Base-by-base conservation (phyloP, 352 stramenopile species). In the Sclerospora graminicola region DNA sequence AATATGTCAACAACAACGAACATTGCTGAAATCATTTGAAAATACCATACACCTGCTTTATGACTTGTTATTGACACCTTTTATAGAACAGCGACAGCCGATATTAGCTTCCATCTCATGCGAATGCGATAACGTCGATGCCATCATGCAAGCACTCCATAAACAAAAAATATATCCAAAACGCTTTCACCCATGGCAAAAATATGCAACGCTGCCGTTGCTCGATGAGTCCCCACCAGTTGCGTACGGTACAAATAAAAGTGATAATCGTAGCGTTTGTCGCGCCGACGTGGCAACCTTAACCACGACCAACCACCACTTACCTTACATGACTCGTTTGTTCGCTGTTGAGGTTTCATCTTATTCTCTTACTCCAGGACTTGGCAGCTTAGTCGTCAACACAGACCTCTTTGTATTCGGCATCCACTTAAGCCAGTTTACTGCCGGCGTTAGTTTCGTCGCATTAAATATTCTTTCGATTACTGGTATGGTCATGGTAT, bases 401-500 rank as follows among this genome's bases (percentile, higher is more conserved):
- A 57, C 58, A 5, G 74, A 84, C 33, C 64, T 37, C 11, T 76
- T 56, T 33, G 43, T 84, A 9, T 34, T 80, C 9, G 65, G 69
- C n/a, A 58, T 84, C 21, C 71, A 84, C 30, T 49, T 86, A 27
- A 76, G 84, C 48, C 72, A 79, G 42, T 79, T 78, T 45, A 86
- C 74, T 19, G 40, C 69, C 1, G 71, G 74, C 0, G 30, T 78
- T 33, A 73, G 82, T 36, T 50, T 86, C 2, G 52, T 81, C 14
- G 44, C 51, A 16, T 48, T 86, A 27, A 86, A 84, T 43, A 24
- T 59, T 14, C 15, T 73, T n/a, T 83, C 67, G 36, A 80, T 86
- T 23, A 7, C 81, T 15, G 51, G 62, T 2, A 80, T 86, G 69
- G 31, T 81, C 24, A 52, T 59, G 10, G 26, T 65, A 15, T 84